phyloP scores from a whole-genome alignment of 768 basidiomycete species.

The Suillus lakei region DNA sequence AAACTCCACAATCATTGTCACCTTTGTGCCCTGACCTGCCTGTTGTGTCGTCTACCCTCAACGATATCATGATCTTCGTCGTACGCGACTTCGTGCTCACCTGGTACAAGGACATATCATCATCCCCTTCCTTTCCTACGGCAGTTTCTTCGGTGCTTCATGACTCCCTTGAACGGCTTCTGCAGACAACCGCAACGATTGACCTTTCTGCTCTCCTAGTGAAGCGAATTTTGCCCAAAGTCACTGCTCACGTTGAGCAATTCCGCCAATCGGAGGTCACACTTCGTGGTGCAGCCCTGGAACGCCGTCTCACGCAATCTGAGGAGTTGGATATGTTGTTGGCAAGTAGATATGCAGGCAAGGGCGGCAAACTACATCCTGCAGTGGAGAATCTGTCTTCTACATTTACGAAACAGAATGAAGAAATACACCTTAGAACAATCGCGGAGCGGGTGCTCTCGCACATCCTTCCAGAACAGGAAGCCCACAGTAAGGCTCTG shows the following conservation, averaged over 20 bases:
- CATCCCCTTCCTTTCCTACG: slow-evolving; percentile 86
- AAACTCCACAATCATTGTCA: slow-evolving; percentile 66
- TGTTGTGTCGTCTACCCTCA: slow-evolving; percentile 70
- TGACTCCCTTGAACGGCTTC: slow-evolving; percentile 59
- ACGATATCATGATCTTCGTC: slow-evolving; percentile 81
- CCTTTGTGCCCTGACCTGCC: slow-evolving; percentile 68
- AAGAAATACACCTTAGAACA: slow-evolving; percentile 81
- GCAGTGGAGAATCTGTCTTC: slow-evolving; percentile 90
- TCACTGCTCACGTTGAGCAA: slow-evolving; percentile 88
- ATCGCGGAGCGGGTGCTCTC: slow-evolving; percentile 77
- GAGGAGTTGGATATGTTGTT: slow-evolving; percentile 88
- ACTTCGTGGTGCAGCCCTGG: slow-evolving; percentile 79
- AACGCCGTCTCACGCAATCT: slow-evolving; percentile 84
- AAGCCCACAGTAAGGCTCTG: slow-evolving; percentile 71
- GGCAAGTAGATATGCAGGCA: slow-evolving; percentile 76
- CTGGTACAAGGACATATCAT: slow-evolving; percentile 90
- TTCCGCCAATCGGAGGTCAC: slow-evolving; percentile 90
- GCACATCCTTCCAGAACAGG: slow-evolving; percentile 74
- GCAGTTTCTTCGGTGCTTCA: slow-evolving; percentile 82
- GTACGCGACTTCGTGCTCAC: slow-evolving; percentile 86
- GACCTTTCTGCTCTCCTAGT: slow-evolving; percentile 82
- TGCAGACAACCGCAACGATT: slow-evolving; percentile 57
- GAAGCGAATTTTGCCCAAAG: slow-evolving; percentile 83
- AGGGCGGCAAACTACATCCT: slow-evolving; percentile 73
- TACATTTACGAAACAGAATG: slow-evolving; percentile 86